Percentiles rank a stretch among this genome's conserved stretches.
Conservation (phyloP, 2,329 filamentous ascomycete genomes). For the Venturia aucupariae region DNA sequence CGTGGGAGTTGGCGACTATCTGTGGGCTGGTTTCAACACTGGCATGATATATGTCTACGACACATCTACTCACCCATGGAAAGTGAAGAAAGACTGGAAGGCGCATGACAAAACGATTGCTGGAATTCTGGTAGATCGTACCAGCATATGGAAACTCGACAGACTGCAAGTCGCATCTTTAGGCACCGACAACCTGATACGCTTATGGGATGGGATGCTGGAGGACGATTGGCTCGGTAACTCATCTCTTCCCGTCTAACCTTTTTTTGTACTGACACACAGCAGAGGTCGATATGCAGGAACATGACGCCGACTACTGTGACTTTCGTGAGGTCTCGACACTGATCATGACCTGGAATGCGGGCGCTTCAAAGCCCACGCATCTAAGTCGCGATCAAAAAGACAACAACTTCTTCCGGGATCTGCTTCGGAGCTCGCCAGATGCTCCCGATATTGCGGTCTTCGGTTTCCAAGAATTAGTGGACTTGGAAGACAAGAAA, state of each 20-base stretch:
- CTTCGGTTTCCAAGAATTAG: slow-evolving; percentile 97
- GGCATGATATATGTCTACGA: slow-evolving; percentile 94
- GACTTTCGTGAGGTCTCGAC: slow-evolving; percentile 73
- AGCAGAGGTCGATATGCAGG: slow-evolving; percentile 73
- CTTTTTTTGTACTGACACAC: background rate
- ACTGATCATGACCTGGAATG: slow-evolving; percentile 90
- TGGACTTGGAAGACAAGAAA: slow-evolving; percentile 94
- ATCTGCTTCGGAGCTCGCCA: slow-evolving; percentile 61
- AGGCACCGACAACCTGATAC: slow-evolving; percentile 76
- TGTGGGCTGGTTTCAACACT: slow-evolving; percentile 94
- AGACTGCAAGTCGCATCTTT: slow-evolving; percentile 77
- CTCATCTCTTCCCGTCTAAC: slow-evolving; percentile 21
- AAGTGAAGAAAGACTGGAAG: slow-evolving; percentile 87
- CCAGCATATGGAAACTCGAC: slow-evolving; percentile 77
- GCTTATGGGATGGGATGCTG: slow-evolving; percentile 84
- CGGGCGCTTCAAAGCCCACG: slow-evolving; percentile 86
- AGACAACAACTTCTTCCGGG: slow-evolving; percentile 70
- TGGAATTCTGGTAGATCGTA: slow-evolving; percentile 66
- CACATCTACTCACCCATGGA: slow-evolving; percentile 72
- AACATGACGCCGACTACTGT: slow-evolving; percentile 73
- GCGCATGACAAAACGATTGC: slow-evolving; percentile 79
- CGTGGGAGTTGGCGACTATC: slow-evolving; percentile 65
- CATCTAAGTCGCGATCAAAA: slow-evolving; percentile 61
- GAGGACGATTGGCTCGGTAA: slow-evolving; percentile 84
- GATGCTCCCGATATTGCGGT: slow-evolving; percentile 80